These are phyloP conservation scores for Nannochloropsis gaditana DNA, from an alignment of 108 stramenopile species.

Conservation along the genomic window DNA sequence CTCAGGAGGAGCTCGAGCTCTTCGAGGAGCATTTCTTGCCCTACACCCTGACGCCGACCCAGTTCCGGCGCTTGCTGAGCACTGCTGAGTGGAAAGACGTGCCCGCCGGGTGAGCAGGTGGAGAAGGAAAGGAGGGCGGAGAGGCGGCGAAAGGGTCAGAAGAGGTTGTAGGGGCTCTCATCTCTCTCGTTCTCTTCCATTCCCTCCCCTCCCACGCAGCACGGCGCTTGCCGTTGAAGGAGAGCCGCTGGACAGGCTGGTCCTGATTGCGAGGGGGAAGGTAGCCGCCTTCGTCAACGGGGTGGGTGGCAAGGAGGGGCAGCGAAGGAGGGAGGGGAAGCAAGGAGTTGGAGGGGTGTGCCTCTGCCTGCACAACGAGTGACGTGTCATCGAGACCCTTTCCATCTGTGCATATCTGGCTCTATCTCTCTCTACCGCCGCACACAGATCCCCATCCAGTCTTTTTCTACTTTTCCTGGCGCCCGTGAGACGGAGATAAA, in stretches of 20 bases:
- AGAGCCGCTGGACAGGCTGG: neutral
- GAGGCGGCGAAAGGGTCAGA: neutral
- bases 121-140: neutral
- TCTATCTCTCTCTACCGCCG: neutral
- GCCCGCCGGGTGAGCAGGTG: neutral
- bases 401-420: neutral
- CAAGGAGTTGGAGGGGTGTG: neutral
- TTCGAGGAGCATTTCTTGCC: conserved; percentile 4
- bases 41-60: neutral
- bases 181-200: neutral
- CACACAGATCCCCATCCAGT: neutral
- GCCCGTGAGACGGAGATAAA: neutral
- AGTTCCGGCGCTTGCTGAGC: neutral
- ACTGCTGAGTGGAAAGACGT: neutral
- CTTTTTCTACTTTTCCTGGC: neutral
- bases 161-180: neutral
- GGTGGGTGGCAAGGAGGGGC: neutral
- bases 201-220: neutral
- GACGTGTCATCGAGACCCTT: neutral
- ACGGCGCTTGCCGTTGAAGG: neutral
- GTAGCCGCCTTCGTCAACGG: neutral
- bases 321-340: neutral
- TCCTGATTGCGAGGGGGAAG: neutral
- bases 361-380: neutral
- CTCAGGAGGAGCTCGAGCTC: conserved; percentile 9